These are phyloP conservation scores for Dillenia suffruticosa DNA, from an alignment of 164 flowering plant species.

Conservation along the genomic window DNA sequence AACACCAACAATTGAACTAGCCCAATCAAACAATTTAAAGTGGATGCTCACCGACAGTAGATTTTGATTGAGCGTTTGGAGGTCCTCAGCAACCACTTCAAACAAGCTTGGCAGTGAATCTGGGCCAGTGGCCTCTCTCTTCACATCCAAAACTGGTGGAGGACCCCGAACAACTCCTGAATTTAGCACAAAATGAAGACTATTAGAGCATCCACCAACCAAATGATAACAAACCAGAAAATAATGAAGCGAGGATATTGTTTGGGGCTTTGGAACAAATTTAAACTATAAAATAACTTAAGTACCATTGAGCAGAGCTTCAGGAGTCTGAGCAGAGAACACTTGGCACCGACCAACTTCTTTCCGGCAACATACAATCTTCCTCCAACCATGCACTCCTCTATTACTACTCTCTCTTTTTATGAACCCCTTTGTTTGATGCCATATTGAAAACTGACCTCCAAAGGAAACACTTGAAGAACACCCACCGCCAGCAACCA, in stretches of 20 bases:
- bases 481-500: constrained; percentile 51
- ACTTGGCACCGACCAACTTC: constrained; percentile 28
- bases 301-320: constrained; percentile 49
- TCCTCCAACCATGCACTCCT: constrained; percentile 25
- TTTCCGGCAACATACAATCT: constrained; percentile 19
- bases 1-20: background rate
- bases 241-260: background rate
- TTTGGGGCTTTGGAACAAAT: background rate
- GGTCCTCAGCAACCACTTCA: constrained; percentile 84
- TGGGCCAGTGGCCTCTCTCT: constrained; percentile 28
- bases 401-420: constrained; percentile 5
- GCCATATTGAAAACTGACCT: constrained; percentile 22
- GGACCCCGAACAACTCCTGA: constrained; percentile 45
- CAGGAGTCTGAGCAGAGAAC: constrained; percentile 43
- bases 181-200: constrained; percentile 3
- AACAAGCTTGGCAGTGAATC: constrained; percentile 53
- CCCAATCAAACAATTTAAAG: background rate
- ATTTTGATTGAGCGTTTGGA: constrained; percentile 62
- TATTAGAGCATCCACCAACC: background rate
- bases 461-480: constrained; percentile 35
- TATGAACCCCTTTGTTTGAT: constrained; percentile 15
- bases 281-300: background rate
- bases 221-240: background rate
- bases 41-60: constrained; percentile 61
- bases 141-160: constrained; percentile 33